Evolutionary conservation across 306 rosid genomes (phyloP), one percentile per base, ranked within the genome.

Genomic region (Prinsepia uniflora): DNA sequence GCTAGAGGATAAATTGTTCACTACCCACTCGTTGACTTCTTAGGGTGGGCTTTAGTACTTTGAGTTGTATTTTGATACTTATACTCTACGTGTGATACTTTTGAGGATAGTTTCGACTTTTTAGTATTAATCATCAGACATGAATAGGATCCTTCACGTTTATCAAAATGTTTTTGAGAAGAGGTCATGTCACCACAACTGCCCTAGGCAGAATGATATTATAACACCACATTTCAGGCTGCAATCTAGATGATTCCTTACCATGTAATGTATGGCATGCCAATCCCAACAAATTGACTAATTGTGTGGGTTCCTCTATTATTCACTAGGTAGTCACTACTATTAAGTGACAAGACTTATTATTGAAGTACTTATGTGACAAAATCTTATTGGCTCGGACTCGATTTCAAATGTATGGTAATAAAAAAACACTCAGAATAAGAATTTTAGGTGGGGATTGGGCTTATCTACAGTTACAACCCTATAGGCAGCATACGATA

Each of bases 271-370:
- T 52, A 52, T n/a, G 22, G 22, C 0, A 2, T 15, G 20, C 57
- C 11, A 2, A 9, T 5, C 0, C 57, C 57, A 0, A 7, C 11
- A 0, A 3, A 10, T 6, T 20, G 0, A 0, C 57, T 17, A 2
- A n/a, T 5, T 10, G 15, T 52, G 10, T 20, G 0, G 0, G 57
- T 0, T 52, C 57, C 0, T 52, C 5, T 7, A 0, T 5, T 1
- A 0, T 52, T 2, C 57, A n/a, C 19, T 52, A 15, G 11, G 57
- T 52, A 0, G 22, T 15, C n/a, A 0, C 18, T 2, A 52, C 24
- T 2, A 9, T 52, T 0, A 1, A 0, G 0, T 4, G n/a, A 4
- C 4, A 10, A 0, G 22, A 52, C 8, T 3, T 20, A 0, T n/a
- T 52, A 52, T 20, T 52, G 1, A 50, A 17, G 1, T 1, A 17